Conservation (phyloP, 352 stramenopile genomes). For the Globisporangium camurandrum region DNA sequence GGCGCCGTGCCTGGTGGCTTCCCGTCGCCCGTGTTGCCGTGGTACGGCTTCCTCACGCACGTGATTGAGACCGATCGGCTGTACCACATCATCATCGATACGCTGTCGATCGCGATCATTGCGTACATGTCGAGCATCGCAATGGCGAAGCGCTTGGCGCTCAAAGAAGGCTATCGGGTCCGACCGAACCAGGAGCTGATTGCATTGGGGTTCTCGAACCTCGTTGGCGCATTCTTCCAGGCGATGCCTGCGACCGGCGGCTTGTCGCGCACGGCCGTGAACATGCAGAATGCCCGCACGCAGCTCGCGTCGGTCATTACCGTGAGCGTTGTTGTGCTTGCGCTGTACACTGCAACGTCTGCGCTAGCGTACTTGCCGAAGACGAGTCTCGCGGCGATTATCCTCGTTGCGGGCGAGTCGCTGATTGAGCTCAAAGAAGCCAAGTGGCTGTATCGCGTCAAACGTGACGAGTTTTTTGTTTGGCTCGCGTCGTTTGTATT, state of each 20-base stretch:
- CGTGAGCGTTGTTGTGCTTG: constrained; percentile 71
- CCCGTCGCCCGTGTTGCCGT: constrained; percentile 32
- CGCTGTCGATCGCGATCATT: constrained; percentile 76
- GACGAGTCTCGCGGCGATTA: constrained; percentile 77
- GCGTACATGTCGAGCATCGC: constrained; percentile 89
- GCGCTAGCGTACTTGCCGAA: constrained; percentile 83
- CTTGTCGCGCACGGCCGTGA: constrained; percentile 88
- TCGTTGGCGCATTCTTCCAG: constrained; percentile 81
- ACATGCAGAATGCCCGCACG: constrained; percentile 82
- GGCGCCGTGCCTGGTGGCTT: constrained; percentile 62
- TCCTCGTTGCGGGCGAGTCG: constrained; percentile 85
- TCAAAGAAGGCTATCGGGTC: constrained; percentile 71
- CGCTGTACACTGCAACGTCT: constrained; percentile 75
- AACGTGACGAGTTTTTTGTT: constrained; percentile 56
- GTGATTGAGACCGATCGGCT: constrained; percentile 42
- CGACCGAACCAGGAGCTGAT: constrained; percentile 79
- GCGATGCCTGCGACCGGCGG: constrained; percentile 82
- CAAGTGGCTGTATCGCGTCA: constrained; percentile 68
- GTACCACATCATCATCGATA: constrained; percentile 53
- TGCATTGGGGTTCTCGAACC: constrained; percentile 78
- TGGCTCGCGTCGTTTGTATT: constrained; percentile 50
- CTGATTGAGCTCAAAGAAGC: constrained; percentile 84
- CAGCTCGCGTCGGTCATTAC: constrained; percentile 81
- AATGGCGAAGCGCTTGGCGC: constrained; percentile 81
- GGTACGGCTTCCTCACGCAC: constrained; percentile 43